A percentile compares a stretch with the other conserved stretches of the same genome.
Evolutionary conservation across 2,329 filamentous ascomycete genomes (phyloP).

Genomic region (Xylaria sp.): DNA sequence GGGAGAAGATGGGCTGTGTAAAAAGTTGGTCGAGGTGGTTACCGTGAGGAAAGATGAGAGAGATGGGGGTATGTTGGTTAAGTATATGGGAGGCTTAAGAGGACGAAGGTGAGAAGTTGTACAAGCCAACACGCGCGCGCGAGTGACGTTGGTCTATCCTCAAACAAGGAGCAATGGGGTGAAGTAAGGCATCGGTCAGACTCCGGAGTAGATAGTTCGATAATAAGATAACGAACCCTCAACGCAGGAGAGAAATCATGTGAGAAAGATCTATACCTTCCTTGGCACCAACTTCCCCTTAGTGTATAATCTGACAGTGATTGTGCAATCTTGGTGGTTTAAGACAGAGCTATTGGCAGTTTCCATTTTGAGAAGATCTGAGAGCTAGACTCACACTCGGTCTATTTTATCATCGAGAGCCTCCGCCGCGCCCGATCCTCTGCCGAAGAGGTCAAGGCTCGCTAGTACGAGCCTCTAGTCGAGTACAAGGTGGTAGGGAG

Average conservation of each 20-base stretch:
- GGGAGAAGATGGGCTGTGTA: conserved; percentile 29
- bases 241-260: conserved; percentile 31
- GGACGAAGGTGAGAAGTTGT: conserved; percentile 29
- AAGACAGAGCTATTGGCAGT: conserved; percentile 41
- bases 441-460: conserved; percentile 6
- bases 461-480: conserved; percentile 30
- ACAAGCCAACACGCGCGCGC: conserved; percentile 35
- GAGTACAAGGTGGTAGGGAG: conserved; percentile 16
- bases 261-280: conserved; percentile 38
- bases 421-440: neutral
- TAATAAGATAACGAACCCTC: conserved; percentile 33
- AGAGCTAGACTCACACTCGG: conserved; percentile 35
- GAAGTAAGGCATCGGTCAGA: conserved; percentile 38
- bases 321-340: conserved; percentile 41
- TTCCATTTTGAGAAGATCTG: conserved; percentile 33
- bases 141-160: conserved; percentile 35
- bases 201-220: conserved; percentile 38
- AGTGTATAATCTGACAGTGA: conserved; percentile 31
- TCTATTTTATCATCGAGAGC: conserved; percentile 34
- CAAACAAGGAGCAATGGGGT: conserved; percentile 28
- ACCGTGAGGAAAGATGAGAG: conserved; percentile 40
- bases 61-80: conserved; percentile 24
- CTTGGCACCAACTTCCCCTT: conserved; percentile 28
- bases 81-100: conserved; percentile 32
- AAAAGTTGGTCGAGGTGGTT: conserved; percentile 12